phyloP scores from a whole-genome alignment of 805 yeast species.

The Spathaspora boniae region DNA sequence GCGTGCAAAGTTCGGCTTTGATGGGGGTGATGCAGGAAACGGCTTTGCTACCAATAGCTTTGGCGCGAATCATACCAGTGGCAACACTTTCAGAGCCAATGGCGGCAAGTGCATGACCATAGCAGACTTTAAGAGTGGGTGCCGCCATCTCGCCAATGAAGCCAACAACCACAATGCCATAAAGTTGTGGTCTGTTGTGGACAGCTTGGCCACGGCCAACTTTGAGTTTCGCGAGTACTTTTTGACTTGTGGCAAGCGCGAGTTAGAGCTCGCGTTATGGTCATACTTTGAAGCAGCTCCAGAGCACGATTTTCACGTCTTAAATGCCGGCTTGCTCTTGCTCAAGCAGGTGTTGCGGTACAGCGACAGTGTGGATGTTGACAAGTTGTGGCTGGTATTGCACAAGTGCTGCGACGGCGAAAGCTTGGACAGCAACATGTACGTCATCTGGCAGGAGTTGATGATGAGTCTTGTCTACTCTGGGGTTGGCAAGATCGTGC shows the following conservation, averaged over 20 bases:
- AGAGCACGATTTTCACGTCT: constrained; percentile 1
- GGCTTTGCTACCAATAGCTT: constrained; percentile 19
- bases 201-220: constrained; percentile 7
- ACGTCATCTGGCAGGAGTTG: constrained; percentile 8
- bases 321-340: constrained; percentile 28
- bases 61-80: neutral
- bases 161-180: constrained; percentile 1
- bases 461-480: constrained; percentile 2
- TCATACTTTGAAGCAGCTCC: constrained; percentile 15
- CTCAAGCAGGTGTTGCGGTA: constrained; percentile 35
- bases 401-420: constrained; percentile 2
- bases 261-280: constrained; percentile 19
- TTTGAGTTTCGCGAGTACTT: constrained; percentile 16
- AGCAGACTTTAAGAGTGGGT: constrained; percentile 6
- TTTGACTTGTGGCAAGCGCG: constrained; percentile 13
- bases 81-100: too few species aligned
- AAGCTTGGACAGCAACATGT: constrained; percentile 5
- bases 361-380: constrained; percentile 10
- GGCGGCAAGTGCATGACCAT: too few species aligned
- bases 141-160: constrained; percentile 2
- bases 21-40: neutral
- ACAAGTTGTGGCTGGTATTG: constrained; percentile 3
- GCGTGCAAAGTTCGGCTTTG: constrained; percentile 18
- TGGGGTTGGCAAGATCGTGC: neutral
- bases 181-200: constrained; percentile 5